A percentile compares a stretch with the other conserved stretches of the same genome.
Evolutionary conservation across 768 basidiomycete species (phyloP).

Genomic region (Inosperma sp.): DNA sequence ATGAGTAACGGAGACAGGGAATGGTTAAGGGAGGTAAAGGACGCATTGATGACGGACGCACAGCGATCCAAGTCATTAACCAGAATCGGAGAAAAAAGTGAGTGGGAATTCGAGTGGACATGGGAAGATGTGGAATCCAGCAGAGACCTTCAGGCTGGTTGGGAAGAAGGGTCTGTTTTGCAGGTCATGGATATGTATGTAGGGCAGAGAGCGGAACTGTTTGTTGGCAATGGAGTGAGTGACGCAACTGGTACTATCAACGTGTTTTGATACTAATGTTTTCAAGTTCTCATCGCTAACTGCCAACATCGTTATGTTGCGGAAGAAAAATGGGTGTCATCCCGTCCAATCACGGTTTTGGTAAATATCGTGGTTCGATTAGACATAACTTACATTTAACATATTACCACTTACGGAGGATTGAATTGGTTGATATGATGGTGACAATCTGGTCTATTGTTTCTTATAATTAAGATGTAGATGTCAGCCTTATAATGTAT

Average conservation of each 20-base stretch:
- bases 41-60: slow-evolving; percentile 13
- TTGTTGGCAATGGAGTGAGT: slow-evolving; percentile 70
- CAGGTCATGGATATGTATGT: slow-evolving; percentile 69
- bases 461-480: too few species aligned
- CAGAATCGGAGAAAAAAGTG: neutral
- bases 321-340: slow-evolving; percentile 28
- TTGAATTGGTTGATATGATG: too few species aligned
- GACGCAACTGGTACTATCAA: neutral
- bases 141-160: slow-evolving; percentile 46
- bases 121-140: slow-evolving; percentile 54
- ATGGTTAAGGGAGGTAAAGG: slow-evolving; percentile 41
- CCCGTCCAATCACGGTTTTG: slow-evolving; percentile 30
- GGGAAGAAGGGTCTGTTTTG: slow-evolving; percentile 53
- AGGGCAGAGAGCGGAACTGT: slow-evolving; percentile 56
- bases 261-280: neutral
- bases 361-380: slow-evolving; percentile 13
- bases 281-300: slow-evolving; percentile 37
- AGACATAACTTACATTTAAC: neutral
- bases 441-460: too few species aligned
- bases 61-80: neutral
- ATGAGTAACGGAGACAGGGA: slow-evolving; percentile 56
- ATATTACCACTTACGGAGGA: too few species aligned
- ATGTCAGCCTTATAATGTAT: too few species aligned
- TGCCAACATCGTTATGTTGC: slow-evolving; percentile 32
- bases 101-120: slow-evolving; percentile 21